These are phyloP conservation scores for Talaromyces marneffei DNA, from an alignment of 2,329 filamentous ascomycete genomes.

Conservation along the genomic window DNA sequence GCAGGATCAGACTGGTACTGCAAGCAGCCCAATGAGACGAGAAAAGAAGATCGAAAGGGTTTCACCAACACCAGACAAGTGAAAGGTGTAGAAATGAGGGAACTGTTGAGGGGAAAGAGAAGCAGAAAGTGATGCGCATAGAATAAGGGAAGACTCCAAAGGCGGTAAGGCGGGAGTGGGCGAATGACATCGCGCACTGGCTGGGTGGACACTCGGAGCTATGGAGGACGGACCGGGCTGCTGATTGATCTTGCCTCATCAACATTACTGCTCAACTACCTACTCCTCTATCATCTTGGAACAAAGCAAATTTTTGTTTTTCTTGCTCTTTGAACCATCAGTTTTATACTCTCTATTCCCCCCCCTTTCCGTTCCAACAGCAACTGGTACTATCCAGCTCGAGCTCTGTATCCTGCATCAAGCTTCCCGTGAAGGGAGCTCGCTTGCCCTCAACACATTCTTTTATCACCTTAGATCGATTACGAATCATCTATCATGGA, in stretches of 20 bases:
- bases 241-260: slow-evolving; percentile 9
- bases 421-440: slow-evolving; percentile 14
- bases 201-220: slow-evolving; percentile 11
- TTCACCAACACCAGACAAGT: background rate
- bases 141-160: slow-evolving; percentile 7
- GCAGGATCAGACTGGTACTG: background rate
- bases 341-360: background rate
- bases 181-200: slow-evolving; percentile 3
- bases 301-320: background rate
- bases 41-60: background rate
- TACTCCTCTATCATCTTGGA: background rate
- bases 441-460: slow-evolving; percentile 18
- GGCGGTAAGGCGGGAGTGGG: slow-evolving; percentile 11
- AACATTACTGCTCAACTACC: background rate
- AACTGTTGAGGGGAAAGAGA: slow-evolving; percentile 3
- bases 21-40: background rate
- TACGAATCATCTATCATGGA: slow-evolving; percentile 59
- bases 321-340: background rate
- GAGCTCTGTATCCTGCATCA: slow-evolving; percentile 10
- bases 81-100: background rate
- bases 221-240: background rate
- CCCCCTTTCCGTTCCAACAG: background rate
- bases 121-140: slow-evolving; percentile 1
- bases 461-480: background rate
- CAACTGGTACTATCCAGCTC: slow-evolving; percentile 2